phyloP scores from a whole-genome alignment of 352 stramenopile species.

The Phytopythium mirpurense region DNA sequence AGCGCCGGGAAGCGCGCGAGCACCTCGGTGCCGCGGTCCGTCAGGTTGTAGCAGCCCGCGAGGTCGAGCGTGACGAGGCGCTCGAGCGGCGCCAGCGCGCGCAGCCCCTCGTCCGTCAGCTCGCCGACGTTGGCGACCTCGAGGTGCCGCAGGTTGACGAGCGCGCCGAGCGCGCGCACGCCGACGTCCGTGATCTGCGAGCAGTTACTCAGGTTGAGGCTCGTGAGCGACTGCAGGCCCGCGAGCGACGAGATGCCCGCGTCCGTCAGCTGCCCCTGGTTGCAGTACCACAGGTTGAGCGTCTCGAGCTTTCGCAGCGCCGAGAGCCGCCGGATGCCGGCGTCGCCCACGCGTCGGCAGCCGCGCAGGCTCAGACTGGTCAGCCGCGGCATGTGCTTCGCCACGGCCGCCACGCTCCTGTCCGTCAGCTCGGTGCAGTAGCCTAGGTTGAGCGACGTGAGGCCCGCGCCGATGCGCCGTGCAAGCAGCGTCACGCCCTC shows the following conservation, averaged over 20 bases:
- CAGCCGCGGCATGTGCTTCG: constrained; percentile 25
- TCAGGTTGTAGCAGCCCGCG: constrained; percentile 79
- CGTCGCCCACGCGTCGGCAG: constrained; percentile 52
- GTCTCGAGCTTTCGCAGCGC: constrained; percentile 33
- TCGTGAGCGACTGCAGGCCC: constrained; percentile 48
- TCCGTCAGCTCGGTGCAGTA: constrained; percentile 78
- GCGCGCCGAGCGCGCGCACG: constrained; percentile 35
- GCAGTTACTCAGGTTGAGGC: constrained; percentile 76
- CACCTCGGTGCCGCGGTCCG: constrained; percentile 55
- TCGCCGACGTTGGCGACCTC: constrained; percentile 78
- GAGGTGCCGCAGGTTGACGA: constrained; percentile 61
- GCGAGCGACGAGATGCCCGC: constrained; percentile 42
- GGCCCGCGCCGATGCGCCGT: constrained; percentile 10
- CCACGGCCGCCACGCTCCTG: constrained; percentile 42
- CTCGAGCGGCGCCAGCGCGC: constrained; percentile 39
- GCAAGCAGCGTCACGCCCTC: constrained; percentile 27
- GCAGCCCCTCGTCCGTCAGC: constrained; percentile 55
- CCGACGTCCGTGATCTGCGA: constrained; percentile 63
- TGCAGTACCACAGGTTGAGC: constrained; percentile 81
- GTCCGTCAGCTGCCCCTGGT: constrained; percentile 71
- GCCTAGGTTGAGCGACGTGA: constrained; percentile 65
- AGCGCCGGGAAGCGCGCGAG: constrained; percentile 47
- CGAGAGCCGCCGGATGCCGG: constrained; percentile 37
- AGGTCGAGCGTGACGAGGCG: constrained; percentile 64
- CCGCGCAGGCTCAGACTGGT: constrained; percentile 57